These are phyloP conservation scores for Blakeslea trispora DNA, from an alignment of 371 early-diverging fungal species.

Conservation along the genomic window DNA sequence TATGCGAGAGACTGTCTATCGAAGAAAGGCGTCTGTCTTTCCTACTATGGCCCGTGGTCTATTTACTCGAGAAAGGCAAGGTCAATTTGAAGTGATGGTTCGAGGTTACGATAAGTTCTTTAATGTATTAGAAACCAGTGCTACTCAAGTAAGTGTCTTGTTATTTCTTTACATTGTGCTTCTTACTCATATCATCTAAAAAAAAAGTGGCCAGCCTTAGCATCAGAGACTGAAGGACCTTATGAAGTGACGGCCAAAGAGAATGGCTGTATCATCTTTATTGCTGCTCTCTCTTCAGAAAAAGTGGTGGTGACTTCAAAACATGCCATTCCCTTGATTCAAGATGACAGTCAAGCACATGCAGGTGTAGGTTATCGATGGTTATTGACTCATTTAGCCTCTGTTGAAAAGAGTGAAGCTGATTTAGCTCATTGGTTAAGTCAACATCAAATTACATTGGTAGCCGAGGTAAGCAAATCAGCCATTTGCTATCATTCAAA, in stretches of 20 bases:
- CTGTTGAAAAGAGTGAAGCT: slow-evolving; percentile 50
- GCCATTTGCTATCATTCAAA: too few relatives aligned
- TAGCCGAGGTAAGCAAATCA: slow-evolving; percentile 81
- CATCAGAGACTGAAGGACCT: slow-evolving; percentile 72
- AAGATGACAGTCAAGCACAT: slow-evolving; percentile 33
- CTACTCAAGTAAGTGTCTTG: slow-evolving; percentile 44
- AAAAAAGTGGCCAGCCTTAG: slow-evolving; percentile 58
- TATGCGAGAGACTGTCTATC: slow-evolving; percentile 54
- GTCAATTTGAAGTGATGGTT: slow-evolving; percentile 59
- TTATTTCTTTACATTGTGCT: too few relatives aligned
- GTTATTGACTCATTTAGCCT: slow-evolving; percentile 69
- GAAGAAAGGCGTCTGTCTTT: slow-evolving; percentile 52
- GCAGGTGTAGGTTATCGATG: slow-evolving; percentile 78
- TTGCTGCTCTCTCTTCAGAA: slow-evolving; percentile 63
- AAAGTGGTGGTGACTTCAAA: slow-evolving; percentile 89
- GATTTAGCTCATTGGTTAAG: slow-evolving; percentile 79
- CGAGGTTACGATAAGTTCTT: slow-evolving; percentile 98
- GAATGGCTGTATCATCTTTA: slow-evolving; percentile 94
- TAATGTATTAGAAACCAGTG: slow-evolving; percentile 68
- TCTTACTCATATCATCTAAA: neutral
- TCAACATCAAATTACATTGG: slow-evolving; percentile 76
- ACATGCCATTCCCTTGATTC: slow-evolving; percentile 60
- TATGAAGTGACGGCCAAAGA: slow-evolving; percentile 94
- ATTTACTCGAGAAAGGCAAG: slow-evolving; percentile 57
- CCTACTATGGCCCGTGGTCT: slow-evolving; percentile 86